Evolutionary conservation across 805 yeast species (phyloP).

Genomic region (Metschnikowia dekortorum): DNA sequence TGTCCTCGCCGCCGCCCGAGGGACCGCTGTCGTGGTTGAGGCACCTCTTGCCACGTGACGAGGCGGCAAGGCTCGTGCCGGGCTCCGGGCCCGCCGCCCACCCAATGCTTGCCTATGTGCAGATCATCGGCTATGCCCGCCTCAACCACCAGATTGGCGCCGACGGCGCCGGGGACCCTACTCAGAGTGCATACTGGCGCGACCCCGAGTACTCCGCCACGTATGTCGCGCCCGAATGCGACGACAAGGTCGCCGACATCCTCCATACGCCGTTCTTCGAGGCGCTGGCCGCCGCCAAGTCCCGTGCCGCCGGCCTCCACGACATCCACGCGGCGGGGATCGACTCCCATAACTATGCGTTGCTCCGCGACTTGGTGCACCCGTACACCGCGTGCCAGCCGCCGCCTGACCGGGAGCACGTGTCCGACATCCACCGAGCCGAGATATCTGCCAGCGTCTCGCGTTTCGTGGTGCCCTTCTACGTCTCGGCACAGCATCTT

Average conservation of each 20-base stretch:
- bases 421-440: conserved; percentile 6
- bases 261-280: conserved; percentile 24
- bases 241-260: conserved; percentile 19
- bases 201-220: conserved; percentile 30
- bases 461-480: conserved; percentile 35
- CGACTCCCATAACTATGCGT: conserved; percentile 19
- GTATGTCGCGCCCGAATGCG: conserved; percentile 23
- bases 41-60: conserved; percentile 9
- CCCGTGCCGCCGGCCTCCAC: conserved; percentile 32
- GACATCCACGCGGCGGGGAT: conserved; percentile 23
- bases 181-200: conserved; percentile 30
- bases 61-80: neutral
- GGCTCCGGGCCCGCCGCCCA: conserved; percentile 7
- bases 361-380: conserved; percentile 34
- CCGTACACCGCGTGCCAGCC: conserved; percentile 22
- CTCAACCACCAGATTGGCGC: conserved; percentile 32
- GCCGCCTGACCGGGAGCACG: conserved; percentile 4
- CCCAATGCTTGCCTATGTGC: conserved; percentile 35
- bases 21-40: conserved; percentile 9
- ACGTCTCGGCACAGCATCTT: conserved; percentile 36
- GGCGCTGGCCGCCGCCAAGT: conserved; percentile 10
- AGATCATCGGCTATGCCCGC: conserved; percentile 36
- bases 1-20: neutral
- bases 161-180: conserved; percentile 11
- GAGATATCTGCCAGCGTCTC: conserved; percentile 22